phyloP scores from a whole-genome alignment of 1,284 basidiomycete species.

The Psilocybe mexicana region DNA sequence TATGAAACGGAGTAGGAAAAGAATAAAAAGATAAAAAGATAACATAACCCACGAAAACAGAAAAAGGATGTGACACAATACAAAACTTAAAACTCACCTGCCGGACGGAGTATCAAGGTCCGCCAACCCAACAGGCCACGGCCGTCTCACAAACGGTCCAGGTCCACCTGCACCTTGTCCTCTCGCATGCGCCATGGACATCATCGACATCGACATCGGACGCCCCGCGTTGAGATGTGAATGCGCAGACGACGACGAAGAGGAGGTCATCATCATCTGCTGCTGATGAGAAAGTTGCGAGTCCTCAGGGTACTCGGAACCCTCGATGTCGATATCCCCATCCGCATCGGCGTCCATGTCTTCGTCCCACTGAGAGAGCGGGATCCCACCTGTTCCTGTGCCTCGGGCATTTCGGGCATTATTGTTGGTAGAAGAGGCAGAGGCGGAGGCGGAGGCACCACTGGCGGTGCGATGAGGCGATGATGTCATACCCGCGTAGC shows the following conservation, averaged over 20 bases:
- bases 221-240: no score
- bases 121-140: conserved; percentile 44
- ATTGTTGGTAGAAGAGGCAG: no score
- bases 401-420: no score
- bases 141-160: conserved; percentile 26
- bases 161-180: conserved; percentile 1
- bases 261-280: neutral
- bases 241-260: neutral
- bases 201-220: no score
- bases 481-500: neutral
- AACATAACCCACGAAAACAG: neutral
- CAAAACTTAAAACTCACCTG: conserved; percentile 44
- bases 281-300: conserved; percentile 15
- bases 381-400: no score
- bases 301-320: conserved; percentile 28
- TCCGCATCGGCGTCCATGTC: conserved; percentile 28
- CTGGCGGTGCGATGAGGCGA: neutral
- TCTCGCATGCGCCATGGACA: neutral
- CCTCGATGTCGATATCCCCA: conserved; percentile 28
- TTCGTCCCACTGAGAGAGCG: conserved; percentile 9
- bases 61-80: conserved; percentile 2
- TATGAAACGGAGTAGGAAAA: neutral
- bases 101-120: conserved; percentile 58
- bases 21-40: neutral
- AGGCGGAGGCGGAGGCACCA: no score